Conservation (phyloP, 352 stramenopile species). For the Globisporangium uncinulatum region DNA sequence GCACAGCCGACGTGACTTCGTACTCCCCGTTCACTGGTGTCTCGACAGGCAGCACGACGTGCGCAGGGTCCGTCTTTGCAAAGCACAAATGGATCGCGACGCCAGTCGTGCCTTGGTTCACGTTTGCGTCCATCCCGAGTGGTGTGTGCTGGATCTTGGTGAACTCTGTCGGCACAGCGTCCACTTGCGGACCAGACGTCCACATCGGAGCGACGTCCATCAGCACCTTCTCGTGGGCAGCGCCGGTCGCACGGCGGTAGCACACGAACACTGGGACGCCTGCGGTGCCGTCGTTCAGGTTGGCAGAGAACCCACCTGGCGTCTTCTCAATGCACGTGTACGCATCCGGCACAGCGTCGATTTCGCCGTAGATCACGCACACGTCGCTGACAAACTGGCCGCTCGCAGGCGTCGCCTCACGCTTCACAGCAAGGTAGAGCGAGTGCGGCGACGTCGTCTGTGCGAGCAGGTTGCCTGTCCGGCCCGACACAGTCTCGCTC, state of each 20-base stretch:
- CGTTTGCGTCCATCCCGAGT: conserved; percentile 82
- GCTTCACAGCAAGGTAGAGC: conserved; percentile 69
- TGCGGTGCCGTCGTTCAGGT: conserved; percentile 74
- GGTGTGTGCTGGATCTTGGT: conserved; percentile 84
- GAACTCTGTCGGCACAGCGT: conserved; percentile 60
- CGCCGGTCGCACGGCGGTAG: conserved; percentile 32
- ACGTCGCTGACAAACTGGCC: conserved; percentile 61
- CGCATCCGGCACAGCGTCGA: conserved; percentile 73
- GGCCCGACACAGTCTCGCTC: conserved; percentile 63
- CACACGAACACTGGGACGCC: conserved; percentile 84
- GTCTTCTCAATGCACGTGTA: conserved; percentile 74
- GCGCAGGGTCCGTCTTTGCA: conserved; percentile 43
- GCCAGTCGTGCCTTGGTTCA: conserved; percentile 73
- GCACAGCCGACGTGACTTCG: conserved; percentile 39
- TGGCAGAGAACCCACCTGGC: conserved; percentile 61
- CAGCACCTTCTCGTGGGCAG: conserved; percentile 36
- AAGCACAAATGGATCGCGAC: conserved; percentile 76
- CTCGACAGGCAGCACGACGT: conserved; percentile 56
- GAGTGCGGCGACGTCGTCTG: conserved; percentile 69
- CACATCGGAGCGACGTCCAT: conserved; percentile 78
- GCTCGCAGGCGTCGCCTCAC: conserved; percentile 37
- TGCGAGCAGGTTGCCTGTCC: conserved; percentile 62
- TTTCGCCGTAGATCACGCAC: conserved; percentile 83
- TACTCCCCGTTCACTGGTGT: conserved; percentile 75
- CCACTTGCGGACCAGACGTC: conserved; percentile 55